A percentile compares a stretch with the other conserved stretches of the same genome.
These are phyloP conservation scores for Phanerodontia chrysosporium DNA, from an alignment of 768 basidiomycete genomes.

Conservation along the genomic window DNA sequence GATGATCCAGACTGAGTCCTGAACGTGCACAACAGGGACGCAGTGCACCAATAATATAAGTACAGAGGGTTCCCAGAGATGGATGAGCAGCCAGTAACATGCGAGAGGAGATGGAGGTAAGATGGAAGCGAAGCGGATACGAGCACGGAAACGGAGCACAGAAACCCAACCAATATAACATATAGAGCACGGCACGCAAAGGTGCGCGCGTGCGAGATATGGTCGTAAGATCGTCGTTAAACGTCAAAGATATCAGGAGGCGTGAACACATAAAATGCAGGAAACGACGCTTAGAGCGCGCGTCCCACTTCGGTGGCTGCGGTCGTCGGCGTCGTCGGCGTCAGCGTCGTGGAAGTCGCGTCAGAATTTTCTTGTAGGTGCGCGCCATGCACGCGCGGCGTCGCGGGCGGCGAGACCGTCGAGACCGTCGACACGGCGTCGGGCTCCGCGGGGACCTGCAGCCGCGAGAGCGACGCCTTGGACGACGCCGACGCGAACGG, in stretches of 20 bases:
- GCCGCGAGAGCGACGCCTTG: neutral
- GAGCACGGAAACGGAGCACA: neutral
- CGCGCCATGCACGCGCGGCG: slow-evolving; percentile 1
- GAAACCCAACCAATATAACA: neutral
- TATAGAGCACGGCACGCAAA: neutral
- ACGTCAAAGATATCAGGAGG: neutral
- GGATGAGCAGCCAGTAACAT: neutral
- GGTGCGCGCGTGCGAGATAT: neutral
- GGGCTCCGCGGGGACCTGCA: neutral
- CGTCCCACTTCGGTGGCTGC: neutral
- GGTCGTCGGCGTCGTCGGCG: slow-evolving; percentile 3
- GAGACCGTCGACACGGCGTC: neutral
- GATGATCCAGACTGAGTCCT: neutral
- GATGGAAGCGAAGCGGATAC: neutral
- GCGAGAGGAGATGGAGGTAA: neutral
- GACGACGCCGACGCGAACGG: slow-evolving; percentile 2
- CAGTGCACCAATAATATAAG: neutral
- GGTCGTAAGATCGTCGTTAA: neutral
- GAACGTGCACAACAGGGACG: neutral
- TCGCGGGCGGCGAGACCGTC: neutral
- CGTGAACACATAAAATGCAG: neutral
- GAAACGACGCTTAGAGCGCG: neutral
- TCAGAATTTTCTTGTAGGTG: neutral
- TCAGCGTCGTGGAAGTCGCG: neutral
- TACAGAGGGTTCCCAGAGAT: neutral